These are phyloP conservation scores for Lasiodiplodia sp. DNA, from an alignment of 2,329 filamentous ascomycete species.

Conservation along the genomic window DNA sequence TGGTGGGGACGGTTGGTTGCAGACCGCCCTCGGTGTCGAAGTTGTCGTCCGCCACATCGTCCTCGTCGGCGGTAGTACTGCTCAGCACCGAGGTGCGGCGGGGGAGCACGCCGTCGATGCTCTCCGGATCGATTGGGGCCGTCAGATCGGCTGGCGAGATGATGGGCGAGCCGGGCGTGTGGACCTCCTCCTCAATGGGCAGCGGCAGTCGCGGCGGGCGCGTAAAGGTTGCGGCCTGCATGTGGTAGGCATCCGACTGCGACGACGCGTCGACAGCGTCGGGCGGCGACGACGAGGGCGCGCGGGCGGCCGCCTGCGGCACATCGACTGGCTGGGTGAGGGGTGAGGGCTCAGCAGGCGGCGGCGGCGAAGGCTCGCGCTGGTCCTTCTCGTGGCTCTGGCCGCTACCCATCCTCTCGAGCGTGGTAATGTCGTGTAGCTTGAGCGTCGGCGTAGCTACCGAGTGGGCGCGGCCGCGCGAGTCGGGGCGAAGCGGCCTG, in stretches of 20 bases:
- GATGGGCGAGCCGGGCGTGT: slow-evolving; percentile 90
- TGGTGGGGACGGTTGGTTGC: slow-evolving; percentile 80
- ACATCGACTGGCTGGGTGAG: slow-evolving; percentile 50
- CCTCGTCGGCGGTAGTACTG: slow-evolving; percentile 72
- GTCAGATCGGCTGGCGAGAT: slow-evolving; percentile 72
- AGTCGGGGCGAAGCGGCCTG: slow-evolving; percentile 37
- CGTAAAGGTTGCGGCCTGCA: slow-evolving; percentile 53
- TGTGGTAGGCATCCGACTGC: slow-evolving; percentile 42
- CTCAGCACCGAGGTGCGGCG: slow-evolving; percentile 64
- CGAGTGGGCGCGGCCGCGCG: slow-evolving; percentile 40
- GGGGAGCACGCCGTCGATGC: slow-evolving; percentile 60
- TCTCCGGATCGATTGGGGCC: slow-evolving; percentile 54
- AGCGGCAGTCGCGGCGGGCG: slow-evolving; percentile 89
- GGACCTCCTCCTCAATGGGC: slow-evolving; percentile 89
- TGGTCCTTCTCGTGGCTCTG: slow-evolving; percentile 44
- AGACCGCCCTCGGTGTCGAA: slow-evolving; percentile 71
- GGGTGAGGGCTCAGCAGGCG: slow-evolving; percentile 36
- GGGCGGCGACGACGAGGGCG: slow-evolving; percentile 38
- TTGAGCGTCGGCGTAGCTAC: slow-evolving; percentile 33
- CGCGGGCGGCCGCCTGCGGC: slow-evolving; percentile 36
- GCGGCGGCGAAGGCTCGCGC: slow-evolving; percentile 22
- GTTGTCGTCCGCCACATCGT: slow-evolving; percentile 69
- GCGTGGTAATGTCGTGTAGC: slow-evolving; percentile 38
- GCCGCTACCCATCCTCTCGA: slow-evolving; percentile 51
- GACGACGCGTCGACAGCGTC: slow-evolving; percentile 36